Evolutionary conservation across 202 grass and related monocot species (phyloP).

Genomic region (Panicum virgatum): DNA sequence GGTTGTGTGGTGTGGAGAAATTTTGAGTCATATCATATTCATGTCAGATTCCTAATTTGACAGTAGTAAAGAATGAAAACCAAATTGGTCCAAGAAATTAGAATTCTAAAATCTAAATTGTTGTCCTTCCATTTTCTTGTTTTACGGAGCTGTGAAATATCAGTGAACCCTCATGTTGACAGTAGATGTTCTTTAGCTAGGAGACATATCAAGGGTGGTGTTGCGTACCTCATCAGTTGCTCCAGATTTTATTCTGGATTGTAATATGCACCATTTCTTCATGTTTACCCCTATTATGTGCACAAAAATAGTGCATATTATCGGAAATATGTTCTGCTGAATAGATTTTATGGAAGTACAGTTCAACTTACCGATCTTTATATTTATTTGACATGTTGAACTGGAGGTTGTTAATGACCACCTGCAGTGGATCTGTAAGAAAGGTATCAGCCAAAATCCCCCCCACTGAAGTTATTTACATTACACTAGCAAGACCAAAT

Average conservation of each 20-base stretch:
- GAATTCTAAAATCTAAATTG: conserved; percentile 10
- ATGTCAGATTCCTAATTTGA: conserved; percentile 26
- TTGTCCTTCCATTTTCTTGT: background rate
- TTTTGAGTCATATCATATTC: conserved; percentile 18
- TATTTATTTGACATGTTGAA: conserved; percentile 67
- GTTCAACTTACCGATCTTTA: conserved; percentile 83
- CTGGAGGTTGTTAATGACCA: conserved; percentile 71
- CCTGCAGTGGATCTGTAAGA: conserved; percentile 80
- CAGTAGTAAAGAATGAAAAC: conserved; percentile 4
- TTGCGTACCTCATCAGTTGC: conserved; percentile 76
- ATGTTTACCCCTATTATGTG: conserved; percentile 75
- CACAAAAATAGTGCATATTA: conserved; percentile 36
- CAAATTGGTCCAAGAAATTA: conserved; percentile 16
- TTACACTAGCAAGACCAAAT: conserved; percentile 15
- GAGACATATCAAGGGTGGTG: conserved; percentile 24
- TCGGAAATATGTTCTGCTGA: conserved; percentile 28
- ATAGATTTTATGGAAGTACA: conserved; percentile 3
- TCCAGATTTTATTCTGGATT: conserved; percentile 98
- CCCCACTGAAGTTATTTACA: conserved; percentile 5
- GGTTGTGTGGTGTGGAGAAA: conserved; percentile 20
- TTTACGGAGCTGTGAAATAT: conserved; percentile 8
- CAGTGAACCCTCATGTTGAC: background rate
- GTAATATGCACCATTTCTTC: conserved; percentile 99
- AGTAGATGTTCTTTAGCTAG: conserved; percentile 17
- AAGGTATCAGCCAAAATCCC: conserved; percentile 41